Percentiles rank a stretch among this genome's conserved stretches.
phyloP scores from a whole-genome alignment of 805 yeast genomes.

The Maudiozyma bulderi region DNA sequence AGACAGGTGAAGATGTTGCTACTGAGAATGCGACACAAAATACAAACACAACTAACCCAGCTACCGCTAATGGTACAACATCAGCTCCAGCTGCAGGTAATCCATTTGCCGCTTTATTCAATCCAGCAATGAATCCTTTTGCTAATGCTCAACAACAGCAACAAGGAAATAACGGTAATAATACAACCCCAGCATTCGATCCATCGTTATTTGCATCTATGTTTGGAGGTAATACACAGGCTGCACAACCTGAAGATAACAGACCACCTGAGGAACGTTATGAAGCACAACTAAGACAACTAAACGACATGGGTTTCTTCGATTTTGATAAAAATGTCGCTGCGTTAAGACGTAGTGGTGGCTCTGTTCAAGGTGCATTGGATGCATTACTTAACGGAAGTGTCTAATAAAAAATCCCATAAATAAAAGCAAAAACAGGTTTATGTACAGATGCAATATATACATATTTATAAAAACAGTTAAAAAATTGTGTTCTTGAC shows the following conservation, averaged over 20 bases:
- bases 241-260: conserved; percentile 35
- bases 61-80: conserved; percentile 13
- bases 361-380: conserved; percentile 93
- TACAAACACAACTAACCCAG: conserved; percentile 8
- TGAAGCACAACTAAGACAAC: conserved; percentile 60
- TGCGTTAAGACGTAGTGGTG: conserved; percentile 91
- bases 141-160: conserved; percentile 5
- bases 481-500: no score
- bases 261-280: conserved; percentile 77
- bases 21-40: conserved; percentile 8
- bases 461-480: no score
- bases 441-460: not conserved
- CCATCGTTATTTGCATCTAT: conserved; percentile 39
- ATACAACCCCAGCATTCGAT: conserved; percentile 33
- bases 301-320: conserved; percentile 77
- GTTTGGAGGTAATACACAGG: conserved; percentile 15
- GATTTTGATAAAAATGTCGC: conserved; percentile 88
- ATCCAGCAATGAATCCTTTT: conserved; percentile 15
- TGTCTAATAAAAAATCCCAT: not conserved
- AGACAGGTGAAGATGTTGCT: conserved; percentile 16
- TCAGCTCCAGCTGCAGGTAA: conserved; percentile 30
- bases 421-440: not conserved
- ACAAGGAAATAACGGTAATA: conserved; percentile 5
- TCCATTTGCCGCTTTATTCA: conserved; percentile 35
- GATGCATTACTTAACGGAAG: conserved; percentile 67